These are phyloP conservation scores for Didymella glomerata DNA, from an alignment of 2,329 filamentous ascomycete species.

Conservation along the genomic window DNA sequence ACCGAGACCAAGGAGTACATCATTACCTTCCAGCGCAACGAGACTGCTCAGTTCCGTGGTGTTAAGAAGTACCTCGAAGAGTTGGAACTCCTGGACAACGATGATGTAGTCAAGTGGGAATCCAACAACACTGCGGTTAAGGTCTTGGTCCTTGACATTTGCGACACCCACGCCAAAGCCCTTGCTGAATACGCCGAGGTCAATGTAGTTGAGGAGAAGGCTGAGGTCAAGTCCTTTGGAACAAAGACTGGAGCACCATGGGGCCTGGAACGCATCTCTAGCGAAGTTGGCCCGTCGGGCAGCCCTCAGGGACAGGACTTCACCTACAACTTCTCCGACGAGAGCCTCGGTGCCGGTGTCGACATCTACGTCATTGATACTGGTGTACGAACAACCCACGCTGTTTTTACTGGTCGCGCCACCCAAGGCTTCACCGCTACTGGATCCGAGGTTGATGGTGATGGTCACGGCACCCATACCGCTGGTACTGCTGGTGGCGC, in stretches of 20 bases:
- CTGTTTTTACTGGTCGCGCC: slow-evolving; percentile 56
- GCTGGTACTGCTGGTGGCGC: slow-evolving; percentile 56
- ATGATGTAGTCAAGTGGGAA: slow-evolving; percentile 48
- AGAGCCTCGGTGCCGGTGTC: slow-evolving; percentile 52
- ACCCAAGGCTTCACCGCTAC: slow-evolving; percentile 53
- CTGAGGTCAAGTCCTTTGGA: slow-evolving; percentile 43
- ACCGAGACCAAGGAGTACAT: slow-evolving; percentile 44
- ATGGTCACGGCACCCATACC: slow-evolving; percentile 60
- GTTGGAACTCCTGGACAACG: slow-evolving; percentile 39
- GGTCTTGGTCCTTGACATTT: slow-evolving; percentile 53
- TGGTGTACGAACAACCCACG: slow-evolving; percentile 57
- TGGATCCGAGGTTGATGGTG: slow-evolving; percentile 49
- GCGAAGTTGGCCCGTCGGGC: slow-evolving; percentile 45
- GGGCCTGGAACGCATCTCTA: slow-evolving; percentile 59
- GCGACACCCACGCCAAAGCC: slow-evolving; percentile 50
- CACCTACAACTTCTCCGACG: slow-evolving; percentile 53
- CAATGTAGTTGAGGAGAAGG: slow-evolving; percentile 53
- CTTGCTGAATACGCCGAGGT: slow-evolving; percentile 54
- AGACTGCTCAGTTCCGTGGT: slow-evolving; percentile 21
- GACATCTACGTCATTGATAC: slow-evolving; percentile 62
- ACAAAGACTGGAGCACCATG: slow-evolving; percentile 52
- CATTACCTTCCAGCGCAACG: slow-evolving; percentile 33
- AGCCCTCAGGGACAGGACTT: slow-evolving; percentile 45
- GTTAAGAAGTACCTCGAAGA: slow-evolving; percentile 26
- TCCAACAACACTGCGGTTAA: slow-evolving; percentile 52